Evolutionary conservation across 805 yeast species (phyloP), one percentile per base, ranked within the genome.

Genomic region (Candida namnaoensis): DNA sequence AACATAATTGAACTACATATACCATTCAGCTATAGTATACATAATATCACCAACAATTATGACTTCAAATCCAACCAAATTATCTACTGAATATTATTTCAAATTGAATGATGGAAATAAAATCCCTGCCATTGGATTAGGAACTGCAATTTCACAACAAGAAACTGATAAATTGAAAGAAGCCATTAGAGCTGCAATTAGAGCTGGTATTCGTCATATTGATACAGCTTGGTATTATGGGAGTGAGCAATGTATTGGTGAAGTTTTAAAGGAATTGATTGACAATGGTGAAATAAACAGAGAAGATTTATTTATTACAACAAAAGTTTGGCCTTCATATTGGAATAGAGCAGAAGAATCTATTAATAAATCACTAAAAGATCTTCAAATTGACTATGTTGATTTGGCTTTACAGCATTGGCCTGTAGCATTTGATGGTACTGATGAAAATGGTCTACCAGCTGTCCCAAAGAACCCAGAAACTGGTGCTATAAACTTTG

Each of bases 381-480:
- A 74, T 45, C 66, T 86, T 46, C 78, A 78, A 0, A 53, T 84
- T 41, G 95, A 82, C 38, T 86, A 87, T 53, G 80, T 85, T 38
- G 95, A 87, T 56, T 65, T 87, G 48, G 74, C 77, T 52, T 70
- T 88, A 49, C 75, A 85, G 53, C 95, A 87, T 61, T 85, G 90
- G 90, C 95, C 93, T 5, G 66, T 72, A 34, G 67, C 79, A 32
- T 27, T 27, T 27, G 28, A 56, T 13, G 36, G 46, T 1, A 35
- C 7, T 7, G 28, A 27, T 7, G 9, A 7, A 7, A 7, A 27
- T 7, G 9, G 28, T 7, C 9, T 27, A 27, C 9, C 28, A 27
- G 28, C 9, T 27, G 7, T 27, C 7, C n/a, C n/a, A n/a, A n/a
- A n/a, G n/a, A n/a, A n/a, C n/a, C n/a, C n/a, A n/a, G n/a, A n/a